Base-by-base conservation (phyloP, 352 stramenopile genomes). In the Thalassiosira delicatula region DNA sequence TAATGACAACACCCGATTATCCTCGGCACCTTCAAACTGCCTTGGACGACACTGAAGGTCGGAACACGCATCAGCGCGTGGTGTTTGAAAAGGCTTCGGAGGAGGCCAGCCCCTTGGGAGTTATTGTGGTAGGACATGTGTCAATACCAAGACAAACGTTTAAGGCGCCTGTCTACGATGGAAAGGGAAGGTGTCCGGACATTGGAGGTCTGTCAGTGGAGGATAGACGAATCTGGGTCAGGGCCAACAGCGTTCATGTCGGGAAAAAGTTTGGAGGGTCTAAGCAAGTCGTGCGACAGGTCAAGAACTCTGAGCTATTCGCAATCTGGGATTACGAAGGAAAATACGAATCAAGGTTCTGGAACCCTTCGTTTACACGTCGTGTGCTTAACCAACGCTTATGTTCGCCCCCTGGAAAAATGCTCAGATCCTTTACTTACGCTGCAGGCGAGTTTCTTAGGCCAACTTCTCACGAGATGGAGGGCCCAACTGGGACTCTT, bases 341-440 rank as follows among this genome's bases (percentile, higher is more conserved):
- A 51, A 44, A 33, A n/a, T 25, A 44, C 57, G 46, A 29, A 46
- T 35, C n/a, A 66, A 19, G n/a, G n/a, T n/a, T n/a, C n/a, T n/a
- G n/a, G n/a, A n/a, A n/a, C n/a, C n/a, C n/a, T n/a, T n/a, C 35
- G 12, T 42, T 42, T 42, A 42, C 12, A 12, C 35, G 12, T 12
- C 35, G 35, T 42, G 5, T 42, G 35, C 35, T 42, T 42, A 32
- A 30, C n/a, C 2, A 19, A 1, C 30, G 68, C 21, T 21, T 73
- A 23, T 8, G 9, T 8, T 76, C 27, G 14, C 68, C 75, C 35
- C 75, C 75, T 44, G 75, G 3, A 3, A 83, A 83, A 42, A 67
- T 83, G 2, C 3, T 40, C 69, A 14, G 27, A 17, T 17, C 29
- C 12, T 53, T 62, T 75, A 27, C n/a, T 37, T 42, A 53, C 66